Conservation (phyloP, 208 protist genomes). For the Acanthamoeba lenticulata region DNA sequence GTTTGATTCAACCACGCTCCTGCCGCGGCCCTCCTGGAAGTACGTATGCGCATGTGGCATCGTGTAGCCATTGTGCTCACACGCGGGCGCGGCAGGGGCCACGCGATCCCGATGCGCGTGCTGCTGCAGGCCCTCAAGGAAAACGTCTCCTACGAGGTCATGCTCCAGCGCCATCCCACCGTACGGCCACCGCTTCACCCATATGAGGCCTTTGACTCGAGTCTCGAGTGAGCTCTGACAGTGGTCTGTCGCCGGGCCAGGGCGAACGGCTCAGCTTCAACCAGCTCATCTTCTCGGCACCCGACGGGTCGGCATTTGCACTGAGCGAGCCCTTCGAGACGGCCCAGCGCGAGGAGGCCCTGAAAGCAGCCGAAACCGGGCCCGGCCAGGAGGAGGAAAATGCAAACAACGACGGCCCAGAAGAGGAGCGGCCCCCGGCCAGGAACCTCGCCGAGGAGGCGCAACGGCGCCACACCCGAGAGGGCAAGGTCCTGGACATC, state of each 20-base stretch:
- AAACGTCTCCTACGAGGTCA: constrained; percentile 3
- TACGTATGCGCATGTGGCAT: background rate
- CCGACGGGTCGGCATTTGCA: background rate
- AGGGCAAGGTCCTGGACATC: background rate
- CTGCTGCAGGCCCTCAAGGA: constrained; percentile 1
- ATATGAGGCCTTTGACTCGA: too few relatives aligned
- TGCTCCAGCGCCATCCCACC: background rate
- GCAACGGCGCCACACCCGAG: background rate
- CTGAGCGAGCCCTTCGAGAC: background rate
- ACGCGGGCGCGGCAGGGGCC: background rate
- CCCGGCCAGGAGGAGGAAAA: too few relatives aligned
- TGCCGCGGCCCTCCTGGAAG: background rate
- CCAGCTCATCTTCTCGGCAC: background rate
- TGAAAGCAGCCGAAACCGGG: too few relatives aligned
- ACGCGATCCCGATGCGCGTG: background rate
- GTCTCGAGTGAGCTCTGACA: too few relatives aligned
- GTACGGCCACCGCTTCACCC: too few relatives aligned
- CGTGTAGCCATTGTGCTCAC: background rate
- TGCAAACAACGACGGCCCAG: background rate
- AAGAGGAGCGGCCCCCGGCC: background rate
- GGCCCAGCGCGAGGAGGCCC: background rate
- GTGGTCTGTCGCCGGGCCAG: too few relatives aligned
- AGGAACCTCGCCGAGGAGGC: background rate
- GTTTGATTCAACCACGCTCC: background rate
- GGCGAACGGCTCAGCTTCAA: background rate